These are phyloP conservation scores for Wallacemonas rigidus DNA, from an alignment of 208 protist species.

Conservation along the genomic window DNA sequence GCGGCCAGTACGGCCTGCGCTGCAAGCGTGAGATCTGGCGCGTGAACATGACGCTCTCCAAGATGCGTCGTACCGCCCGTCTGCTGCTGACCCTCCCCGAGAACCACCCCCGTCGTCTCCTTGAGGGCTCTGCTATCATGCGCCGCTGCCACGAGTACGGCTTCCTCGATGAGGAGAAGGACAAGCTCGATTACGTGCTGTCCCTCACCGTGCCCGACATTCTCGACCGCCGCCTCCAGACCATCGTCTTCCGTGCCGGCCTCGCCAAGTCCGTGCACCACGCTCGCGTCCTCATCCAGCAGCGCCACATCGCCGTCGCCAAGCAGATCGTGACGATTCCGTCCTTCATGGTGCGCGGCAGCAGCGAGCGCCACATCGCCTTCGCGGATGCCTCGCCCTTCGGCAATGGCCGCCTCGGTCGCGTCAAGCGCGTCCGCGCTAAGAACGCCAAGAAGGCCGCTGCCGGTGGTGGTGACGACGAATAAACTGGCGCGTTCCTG, in stretches of 20 bases:
- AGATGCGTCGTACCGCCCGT: conserved; percentile 99
- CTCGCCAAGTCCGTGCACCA: conserved; percentile 99
- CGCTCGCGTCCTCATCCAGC: conserved; percentile 98
- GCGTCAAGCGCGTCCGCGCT: conserved; percentile 94
- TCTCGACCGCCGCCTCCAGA: conserved; percentile 99
- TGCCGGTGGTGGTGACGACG: conserved; percentile 56
- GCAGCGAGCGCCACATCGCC: conserved; percentile 99
- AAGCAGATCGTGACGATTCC: conserved; percentile 99
- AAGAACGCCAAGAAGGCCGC: conserved; percentile 77
- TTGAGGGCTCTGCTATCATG: conserved; percentile 99
- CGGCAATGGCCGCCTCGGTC: conserved; percentile 95
- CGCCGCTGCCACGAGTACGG: conserved; percentile 98
- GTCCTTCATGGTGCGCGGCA: conserved; percentile 99
- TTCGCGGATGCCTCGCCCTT: conserved; percentile 96
- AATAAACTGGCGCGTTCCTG: conserved; percentile 92
- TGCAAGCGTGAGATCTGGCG: conserved; percentile 99
- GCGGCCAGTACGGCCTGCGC: conserved; percentile 98
- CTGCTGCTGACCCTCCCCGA: conserved; percentile 99
- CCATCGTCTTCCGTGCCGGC: conserved; percentile 97
- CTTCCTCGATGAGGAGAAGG: conserved; percentile 98
- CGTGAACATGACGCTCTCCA: conserved; percentile 97
- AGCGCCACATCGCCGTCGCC: conserved; percentile 99
- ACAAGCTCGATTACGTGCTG: conserved; percentile 99
- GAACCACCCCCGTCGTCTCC: conserved; percentile 95
- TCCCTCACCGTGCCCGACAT: conserved; percentile 99